Evolutionary conservation across 2,329 filamentous ascomycete species (phyloP).

Genomic region (Orbilia oligospora): DNA sequence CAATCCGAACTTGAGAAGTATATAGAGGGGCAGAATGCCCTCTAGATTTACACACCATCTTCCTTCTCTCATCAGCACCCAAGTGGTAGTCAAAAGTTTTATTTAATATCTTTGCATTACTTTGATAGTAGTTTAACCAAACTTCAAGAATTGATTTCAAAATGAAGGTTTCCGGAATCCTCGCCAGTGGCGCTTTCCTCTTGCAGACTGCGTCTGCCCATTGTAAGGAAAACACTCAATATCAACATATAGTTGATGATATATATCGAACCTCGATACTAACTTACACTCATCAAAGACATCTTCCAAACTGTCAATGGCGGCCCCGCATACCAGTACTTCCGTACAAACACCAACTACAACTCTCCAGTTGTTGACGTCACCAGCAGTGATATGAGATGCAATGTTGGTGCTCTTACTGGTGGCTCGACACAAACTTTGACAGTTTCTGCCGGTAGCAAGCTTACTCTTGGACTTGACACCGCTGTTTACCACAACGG

Average conservation of each 20-base stretch:
- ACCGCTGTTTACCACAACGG: constrained; percentile 66
- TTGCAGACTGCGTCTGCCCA: constrained; percentile 59
- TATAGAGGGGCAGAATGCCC: constrained; percentile 38
- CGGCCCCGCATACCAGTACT: constrained; percentile 65
- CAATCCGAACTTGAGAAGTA: constrained; percentile 7
- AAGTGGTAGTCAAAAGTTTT: constrained; percentile 41
- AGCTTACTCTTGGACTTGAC: constrained; percentile 66
- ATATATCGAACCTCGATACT: constrained; percentile 4
- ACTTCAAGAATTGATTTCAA: constrained; percentile 50
- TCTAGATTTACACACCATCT: constrained; percentile 1
- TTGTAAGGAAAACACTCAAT: constrained; percentile 30
- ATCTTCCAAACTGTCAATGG: constrained; percentile 55
- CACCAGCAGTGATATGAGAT: constrained; percentile 52
- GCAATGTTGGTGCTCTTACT: constrained; percentile 51
- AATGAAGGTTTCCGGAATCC: constrained; percentile 51
- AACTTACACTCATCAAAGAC: constrained; percentile 26
- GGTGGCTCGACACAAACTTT: constrained; percentile 64
- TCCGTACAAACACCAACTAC: constrained; percentile 70
- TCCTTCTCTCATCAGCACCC: constrained; percentile 38
- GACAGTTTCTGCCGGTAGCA: constrained; percentile 61
- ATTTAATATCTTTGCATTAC: constrained; percentile 39
- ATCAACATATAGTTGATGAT: neutral
- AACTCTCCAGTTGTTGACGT: constrained; percentile 56
- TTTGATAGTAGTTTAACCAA: constrained; percentile 51
- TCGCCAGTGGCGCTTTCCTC: constrained; percentile 50